These are phyloP conservation scores for Cymbopogon flexuosus DNA, from an alignment of 202 grass and related monocot species.

Conservation along the genomic window DNA sequence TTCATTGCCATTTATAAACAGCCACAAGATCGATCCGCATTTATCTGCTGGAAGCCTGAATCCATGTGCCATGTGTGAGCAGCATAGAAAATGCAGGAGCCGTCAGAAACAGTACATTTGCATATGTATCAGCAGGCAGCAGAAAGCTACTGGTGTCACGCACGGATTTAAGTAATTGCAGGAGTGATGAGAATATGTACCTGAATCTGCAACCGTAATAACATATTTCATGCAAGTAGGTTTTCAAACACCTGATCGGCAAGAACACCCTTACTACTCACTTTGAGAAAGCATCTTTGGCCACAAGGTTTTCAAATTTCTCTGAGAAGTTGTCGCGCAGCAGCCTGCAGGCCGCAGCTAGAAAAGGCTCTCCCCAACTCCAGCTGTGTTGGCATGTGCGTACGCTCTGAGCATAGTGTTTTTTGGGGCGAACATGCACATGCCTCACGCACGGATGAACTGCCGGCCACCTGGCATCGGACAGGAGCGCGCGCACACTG, in stretches of 20 bases:
- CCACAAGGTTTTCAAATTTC: background rate
- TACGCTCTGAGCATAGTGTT: background rate
- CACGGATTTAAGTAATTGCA: background rate
- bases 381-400: conserved; percentile 1
- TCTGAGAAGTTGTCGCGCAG: background rate
- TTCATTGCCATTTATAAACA: conserved; percentile 24
- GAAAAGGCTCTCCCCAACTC: background rate
- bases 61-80: conserved; percentile 33
- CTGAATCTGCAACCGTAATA: background rate
- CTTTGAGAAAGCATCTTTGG: background rate
- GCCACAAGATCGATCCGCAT: conserved; percentile 5
- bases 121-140: background rate
- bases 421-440: conserved; percentile 9
- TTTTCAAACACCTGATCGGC: background rate
- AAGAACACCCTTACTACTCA: too few species aligned
- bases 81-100: conserved; percentile 3
- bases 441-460: background rate
- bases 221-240: background rate
- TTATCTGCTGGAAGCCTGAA: conserved; percentile 4
- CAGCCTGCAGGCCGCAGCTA: background rate
- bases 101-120: background rate
- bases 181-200: background rate
- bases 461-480: background rate
- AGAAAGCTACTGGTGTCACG: background rate
- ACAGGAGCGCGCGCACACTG: background rate